These are phyloP conservation scores for Auriscalpium vulgare DNA, from an alignment of 768 basidiomycete genomes.

Conservation along the genomic window DNA sequence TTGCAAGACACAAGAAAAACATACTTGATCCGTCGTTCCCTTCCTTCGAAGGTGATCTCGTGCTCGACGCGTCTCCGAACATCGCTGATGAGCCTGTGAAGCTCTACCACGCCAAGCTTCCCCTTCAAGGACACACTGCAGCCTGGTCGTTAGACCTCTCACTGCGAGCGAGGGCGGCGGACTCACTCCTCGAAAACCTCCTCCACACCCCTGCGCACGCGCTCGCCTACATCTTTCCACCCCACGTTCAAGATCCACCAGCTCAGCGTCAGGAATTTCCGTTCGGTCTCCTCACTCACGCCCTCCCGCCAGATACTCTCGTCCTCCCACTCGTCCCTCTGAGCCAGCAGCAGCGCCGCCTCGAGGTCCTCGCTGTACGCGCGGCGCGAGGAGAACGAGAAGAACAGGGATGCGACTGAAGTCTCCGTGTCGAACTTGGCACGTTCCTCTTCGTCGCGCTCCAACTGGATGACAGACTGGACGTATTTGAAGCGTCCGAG, in stretches of 20 bases:
- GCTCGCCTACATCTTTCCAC: constrained; percentile 75
- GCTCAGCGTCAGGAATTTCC: constrained; percentile 74
- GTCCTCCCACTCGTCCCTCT: constrained; percentile 17
- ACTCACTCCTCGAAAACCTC: constrained; percentile 79
- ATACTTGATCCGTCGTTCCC: constrained; percentile 48
- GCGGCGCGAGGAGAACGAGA: constrained; percentile 11
- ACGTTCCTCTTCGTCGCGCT: constrained; percentile 48
- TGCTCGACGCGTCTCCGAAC: constrained; percentile 73
- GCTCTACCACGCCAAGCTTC: constrained; percentile 60
- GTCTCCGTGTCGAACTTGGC: constrained; percentile 37
- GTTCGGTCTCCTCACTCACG: constrained; percentile 61
- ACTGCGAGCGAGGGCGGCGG: not conserved
- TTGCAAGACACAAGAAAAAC: constrained; percentile 14
- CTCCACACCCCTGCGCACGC: constrained; percentile 68
- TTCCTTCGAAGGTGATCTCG: constrained; percentile 55
- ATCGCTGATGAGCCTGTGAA: constrained; percentile 61
- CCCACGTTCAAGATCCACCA: constrained; percentile 94
- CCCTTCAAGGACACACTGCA: constrained; percentile 79
- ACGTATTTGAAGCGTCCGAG: constrained; percentile 81
- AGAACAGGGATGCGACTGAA: constrained; percentile 30
- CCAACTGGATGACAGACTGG: constrained; percentile 51
- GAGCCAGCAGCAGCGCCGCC: constrained; percentile 22
- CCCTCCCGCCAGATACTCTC: constrained; percentile 19
- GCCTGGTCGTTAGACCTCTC: not conserved
- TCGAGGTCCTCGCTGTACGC: constrained; percentile 14